Evolutionary conservation across 176 grass and related monocot genomes (phyloP), one percentile per base, ranked within the genome.

Genomic region (Eleusine coracana): DNA sequence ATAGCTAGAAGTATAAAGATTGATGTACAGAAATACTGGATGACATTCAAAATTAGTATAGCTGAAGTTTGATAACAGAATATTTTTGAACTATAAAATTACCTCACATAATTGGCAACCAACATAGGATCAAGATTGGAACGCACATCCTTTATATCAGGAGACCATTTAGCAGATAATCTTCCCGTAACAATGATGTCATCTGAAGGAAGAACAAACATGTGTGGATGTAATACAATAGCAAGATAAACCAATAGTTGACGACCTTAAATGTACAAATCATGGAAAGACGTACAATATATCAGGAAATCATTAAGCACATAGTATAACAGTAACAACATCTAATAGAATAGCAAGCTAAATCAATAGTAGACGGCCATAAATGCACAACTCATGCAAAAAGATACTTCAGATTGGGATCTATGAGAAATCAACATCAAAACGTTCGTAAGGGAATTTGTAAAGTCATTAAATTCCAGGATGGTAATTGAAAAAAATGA

Each of bases 111-210:
- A 78, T 98, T 95, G 74, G 96, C 92, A 90, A 98, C 21, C 64
- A 98, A 59, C 61, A 95, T 86, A 59, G 90, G 96, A 51, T 98
- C 96, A 90, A 98, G 96, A 67, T 90, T 92, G 51, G 84, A 98
- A 52, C 96, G 92, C 31, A 98, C 92, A 42, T 91, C 88, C 88
- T 98, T 98, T 78, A 89, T 86, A 90, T 95, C 92, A 56, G 92
- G 85, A 68, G 96, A 98, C 96, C 96, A 98, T 68, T 98, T 98
- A 74, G 90, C 96, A 16, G 96, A 88, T 76, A 98, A 85, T 84
- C 88, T 49, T 64, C 96, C 96, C 5, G 92, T 98, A 89, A 91
- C 34, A 62, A 93, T 93, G 58, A 98, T 76, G 84, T 98, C 96
- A 91, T 98, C 96, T 98, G 73, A 67, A 88, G 63, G 75, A 90